Percentiles rank a stretch among this genome's conserved stretches.
phyloP scores from a whole-genome alignment of 2,329 filamentous ascomycete species.

The Hypoxylon sp. region DNA sequence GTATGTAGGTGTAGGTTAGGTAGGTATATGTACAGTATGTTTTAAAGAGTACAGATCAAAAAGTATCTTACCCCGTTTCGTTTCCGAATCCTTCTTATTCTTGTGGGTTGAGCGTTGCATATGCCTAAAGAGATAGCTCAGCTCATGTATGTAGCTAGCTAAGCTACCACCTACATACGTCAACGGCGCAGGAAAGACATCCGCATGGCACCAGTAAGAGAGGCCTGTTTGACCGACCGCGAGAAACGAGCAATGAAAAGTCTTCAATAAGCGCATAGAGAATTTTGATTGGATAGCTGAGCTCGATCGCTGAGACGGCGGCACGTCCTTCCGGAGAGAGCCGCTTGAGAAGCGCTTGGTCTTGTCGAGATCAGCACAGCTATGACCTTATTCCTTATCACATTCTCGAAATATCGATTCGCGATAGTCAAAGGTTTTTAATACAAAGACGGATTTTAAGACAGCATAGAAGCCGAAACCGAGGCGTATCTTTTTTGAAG shows the following conservation, averaged over 20 bases:
- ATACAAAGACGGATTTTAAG: no score
- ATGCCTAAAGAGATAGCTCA: conserved; percentile 18
- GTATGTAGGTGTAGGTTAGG: no score
- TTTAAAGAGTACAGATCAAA: no score
- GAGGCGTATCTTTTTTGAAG: no score
- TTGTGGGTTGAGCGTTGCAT: conserved; percentile 22
- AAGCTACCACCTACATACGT: conserved; percentile 9
- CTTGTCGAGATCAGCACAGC: conserved; percentile 1
- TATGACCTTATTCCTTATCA: conserved; percentile 1
- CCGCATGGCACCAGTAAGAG: conserved; percentile 15
- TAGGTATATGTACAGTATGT: no score
- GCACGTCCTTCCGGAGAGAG: conserved; percentile 34
- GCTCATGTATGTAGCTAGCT: conserved; percentile 15
- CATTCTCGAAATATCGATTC: background rate
- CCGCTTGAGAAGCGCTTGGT: conserved; percentile 35
- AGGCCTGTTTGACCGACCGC: conserved; percentile 20
- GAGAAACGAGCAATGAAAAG: conserved; percentile 9
- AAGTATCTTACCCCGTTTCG: conserved; percentile 9
- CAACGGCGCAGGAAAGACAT: conserved; percentile 11
- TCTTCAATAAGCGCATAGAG: conserved; percentile 25
- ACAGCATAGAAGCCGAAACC: no score
- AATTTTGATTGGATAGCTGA: conserved; percentile 35
- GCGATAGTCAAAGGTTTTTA: no score
- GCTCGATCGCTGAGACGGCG: conserved; percentile 36
- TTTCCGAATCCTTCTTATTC: conserved; percentile 23